These are phyloP conservation scores for Hericium rajendrae DNA, from an alignment of 768 basidiomycete species.

Conservation along the genomic window DNA sequence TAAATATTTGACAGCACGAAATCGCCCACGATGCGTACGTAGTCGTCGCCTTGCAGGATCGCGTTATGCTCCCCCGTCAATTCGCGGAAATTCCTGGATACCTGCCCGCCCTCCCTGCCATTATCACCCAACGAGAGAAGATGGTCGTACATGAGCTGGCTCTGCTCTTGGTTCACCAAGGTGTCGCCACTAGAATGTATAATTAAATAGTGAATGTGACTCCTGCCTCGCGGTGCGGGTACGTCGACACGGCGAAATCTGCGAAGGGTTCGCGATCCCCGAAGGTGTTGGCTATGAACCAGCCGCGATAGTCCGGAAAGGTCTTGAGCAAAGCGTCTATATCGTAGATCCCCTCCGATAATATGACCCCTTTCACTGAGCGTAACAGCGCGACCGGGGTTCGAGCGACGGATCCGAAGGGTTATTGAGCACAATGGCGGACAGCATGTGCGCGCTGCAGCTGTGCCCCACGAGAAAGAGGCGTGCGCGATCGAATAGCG, in stretches of 20 bases:
- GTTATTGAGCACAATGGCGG: conserved; percentile 56
- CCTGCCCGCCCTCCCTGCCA: conserved; percentile 15
- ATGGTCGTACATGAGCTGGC: conserved; percentile 46
- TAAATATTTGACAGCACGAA: conserved; percentile 25
- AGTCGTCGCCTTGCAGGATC: conserved; percentile 34
- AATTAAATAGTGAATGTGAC: conserved; percentile 52
- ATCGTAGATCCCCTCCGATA: conserved; percentile 77
- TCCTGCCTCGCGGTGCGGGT: conserved; percentile 26
- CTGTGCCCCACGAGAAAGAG: conserved; percentile 71
- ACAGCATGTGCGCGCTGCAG: conserved; percentile 74
- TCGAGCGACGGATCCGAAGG: conserved; percentile 29
- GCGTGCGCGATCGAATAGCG: conserved; percentile 28
- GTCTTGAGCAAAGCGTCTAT: conserved; percentile 50
- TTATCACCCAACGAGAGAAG: conserved; percentile 32
- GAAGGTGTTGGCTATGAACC: conserved; percentile 65
- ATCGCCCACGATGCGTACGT: conserved; percentile 33
- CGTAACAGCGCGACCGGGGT: conserved; percentile 34
- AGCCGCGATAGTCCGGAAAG: conserved; percentile 58
- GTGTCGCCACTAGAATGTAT: conserved; percentile 69
- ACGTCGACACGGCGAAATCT: conserved; percentile 34
- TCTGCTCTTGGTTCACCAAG: conserved; percentile 55
- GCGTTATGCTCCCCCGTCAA: conserved; percentile 46
- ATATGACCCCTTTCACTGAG: conserved; percentile 42
- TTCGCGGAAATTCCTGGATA: conserved; percentile 26
- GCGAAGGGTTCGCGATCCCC: conserved; percentile 40